Evolutionary conservation across 345 rosid species (phyloP), one percentile per base, ranked within the genome.

Genomic region (Linum usitatissimum): DNA sequence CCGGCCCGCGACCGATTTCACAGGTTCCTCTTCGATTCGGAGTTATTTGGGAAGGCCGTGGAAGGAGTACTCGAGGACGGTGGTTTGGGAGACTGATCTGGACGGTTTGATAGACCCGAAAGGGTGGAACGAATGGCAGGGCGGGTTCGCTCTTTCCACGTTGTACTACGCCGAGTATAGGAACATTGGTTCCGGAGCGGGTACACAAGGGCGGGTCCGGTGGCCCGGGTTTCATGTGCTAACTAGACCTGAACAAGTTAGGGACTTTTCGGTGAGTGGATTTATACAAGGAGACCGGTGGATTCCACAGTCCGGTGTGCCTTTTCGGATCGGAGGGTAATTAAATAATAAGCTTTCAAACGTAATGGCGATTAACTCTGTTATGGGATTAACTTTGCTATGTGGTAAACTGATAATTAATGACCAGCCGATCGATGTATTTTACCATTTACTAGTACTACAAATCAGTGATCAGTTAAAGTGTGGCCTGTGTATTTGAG

Each of bases 221-320:
- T 87, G 95, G 97, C 81, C 80, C 3, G 90, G 95, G 3, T 90
- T 76, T 70, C 97, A 90, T 45, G 69, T 82, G 62, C 70, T 90
- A 9, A 73, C 12, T 19, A 71, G 59, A 30, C 30, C 78, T 0
- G 45, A 66, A 1, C 78, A 90, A 42, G 88, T 69, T 54, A 30
- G 28, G 12, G 77, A 86, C 19, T 87, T 82, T 63, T 56, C 75
- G 0, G 85, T 78, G 4, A 72, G 71, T 23, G 64, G 71, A 12
- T 64, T 90, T 55, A 75, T 90, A 40, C 83, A 84, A 63, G 95
- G 95, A 21, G 83, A 83, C 51, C 54, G 64, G 0, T 87, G 86
- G 95, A 82, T 87, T 69, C 90, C 87, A 3, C 63, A 6, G 19
- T 71, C 77, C 9, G 90, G 89, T 19, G 85, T 87, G 66, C 89